Conservation (phyloP, 345 rosid genomes). For the Punica granatum region DNA sequence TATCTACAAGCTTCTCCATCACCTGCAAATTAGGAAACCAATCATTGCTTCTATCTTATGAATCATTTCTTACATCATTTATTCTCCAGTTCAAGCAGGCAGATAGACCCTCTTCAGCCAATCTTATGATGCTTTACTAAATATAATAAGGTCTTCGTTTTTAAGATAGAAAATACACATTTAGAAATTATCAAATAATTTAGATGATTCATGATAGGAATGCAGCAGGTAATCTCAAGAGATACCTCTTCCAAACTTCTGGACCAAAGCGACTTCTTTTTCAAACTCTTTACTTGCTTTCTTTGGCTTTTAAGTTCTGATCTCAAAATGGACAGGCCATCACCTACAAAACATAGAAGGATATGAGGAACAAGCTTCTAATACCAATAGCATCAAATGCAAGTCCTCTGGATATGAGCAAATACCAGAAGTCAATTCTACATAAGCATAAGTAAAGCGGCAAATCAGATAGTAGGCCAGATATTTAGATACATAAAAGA, state of each 20-base stretch:
- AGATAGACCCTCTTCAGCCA: too few relatives aligned
- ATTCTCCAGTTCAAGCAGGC: not conserved
- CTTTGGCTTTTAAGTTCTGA: constrained; percentile 61
- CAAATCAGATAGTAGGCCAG: not conserved
- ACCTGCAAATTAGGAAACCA: constrained; percentile 35
- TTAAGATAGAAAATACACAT: not conserved
- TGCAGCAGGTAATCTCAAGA: not conserved
- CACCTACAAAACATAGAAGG: constrained; percentile 27
- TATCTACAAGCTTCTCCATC: constrained; percentile 95
- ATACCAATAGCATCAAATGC: not conserved
- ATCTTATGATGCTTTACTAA: not conserved
- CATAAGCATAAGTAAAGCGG: not conserved
- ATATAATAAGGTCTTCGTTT: not conserved
- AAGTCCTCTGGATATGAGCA: not conserved
- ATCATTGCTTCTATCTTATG: not conserved
- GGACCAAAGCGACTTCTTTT: constrained; percentile 73
- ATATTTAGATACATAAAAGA: not conserved
- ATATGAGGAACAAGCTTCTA: not conserved
- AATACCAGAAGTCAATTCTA: not conserved
- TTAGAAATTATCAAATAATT: not conserved
- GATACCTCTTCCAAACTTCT: constrained; percentile 69
- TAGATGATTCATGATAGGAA: not conserved
- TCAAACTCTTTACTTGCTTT: constrained; percentile 57
- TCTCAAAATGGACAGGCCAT: constrained; percentile 42
- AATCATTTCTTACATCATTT: not conserved